Evolutionary conservation across 2,329 filamentous ascomycete species (phyloP).

Genomic region (Trichoderma brevicompactum): DNA sequence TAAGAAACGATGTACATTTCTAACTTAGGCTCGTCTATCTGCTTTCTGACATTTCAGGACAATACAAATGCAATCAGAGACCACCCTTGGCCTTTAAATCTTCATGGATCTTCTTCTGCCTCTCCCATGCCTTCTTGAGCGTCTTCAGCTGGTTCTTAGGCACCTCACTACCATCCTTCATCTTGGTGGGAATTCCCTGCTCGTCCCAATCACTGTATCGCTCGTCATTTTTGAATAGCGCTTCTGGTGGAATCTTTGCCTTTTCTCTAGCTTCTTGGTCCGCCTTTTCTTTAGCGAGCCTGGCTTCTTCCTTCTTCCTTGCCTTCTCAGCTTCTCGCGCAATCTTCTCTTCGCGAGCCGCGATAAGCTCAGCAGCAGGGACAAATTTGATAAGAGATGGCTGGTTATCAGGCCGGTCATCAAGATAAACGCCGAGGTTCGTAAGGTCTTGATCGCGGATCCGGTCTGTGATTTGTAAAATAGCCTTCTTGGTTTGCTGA

Average conservation of each 20-base stretch:
- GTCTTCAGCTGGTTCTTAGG: slow-evolving; percentile 81
- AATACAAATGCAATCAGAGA: neutral
- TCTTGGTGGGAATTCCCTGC: slow-evolving; percentile 77
- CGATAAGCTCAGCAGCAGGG: slow-evolving; percentile 60
- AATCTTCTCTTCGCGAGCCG: slow-evolving; percentile 62
- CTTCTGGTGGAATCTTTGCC: slow-evolving; percentile 58
- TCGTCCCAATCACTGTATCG: slow-evolving; percentile 78
- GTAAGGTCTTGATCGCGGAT: slow-evolving; percentile 82
- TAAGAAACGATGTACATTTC: neutral
- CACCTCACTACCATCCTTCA: slow-evolving; percentile 77
- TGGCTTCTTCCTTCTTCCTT: slow-evolving; percentile 59
- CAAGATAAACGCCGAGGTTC: slow-evolving; percentile 82
- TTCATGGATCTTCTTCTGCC: slow-evolving; percentile 83
- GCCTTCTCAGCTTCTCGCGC: slow-evolving; percentile 65
- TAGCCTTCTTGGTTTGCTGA: slow-evolving; percentile 66
- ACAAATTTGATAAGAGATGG: slow-evolving; percentile 75
- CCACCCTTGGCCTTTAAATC: slow-evolving; percentile 49
- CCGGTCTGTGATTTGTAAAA: slow-evolving; percentile 76
- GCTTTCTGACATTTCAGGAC: neutral
- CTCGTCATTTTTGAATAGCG: slow-evolving; percentile 62
- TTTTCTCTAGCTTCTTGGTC: slow-evolving; percentile 61
- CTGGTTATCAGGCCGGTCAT: slow-evolving; percentile 71
- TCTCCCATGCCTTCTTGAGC: slow-evolving; percentile 86
- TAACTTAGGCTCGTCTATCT: slow-evolving; percentile 6
- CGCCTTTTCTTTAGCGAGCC: slow-evolving; percentile 53